Conservation (phyloP, 225 moss, liverwort and hornwort genomes). For the Lunularia cruciata region DNA sequence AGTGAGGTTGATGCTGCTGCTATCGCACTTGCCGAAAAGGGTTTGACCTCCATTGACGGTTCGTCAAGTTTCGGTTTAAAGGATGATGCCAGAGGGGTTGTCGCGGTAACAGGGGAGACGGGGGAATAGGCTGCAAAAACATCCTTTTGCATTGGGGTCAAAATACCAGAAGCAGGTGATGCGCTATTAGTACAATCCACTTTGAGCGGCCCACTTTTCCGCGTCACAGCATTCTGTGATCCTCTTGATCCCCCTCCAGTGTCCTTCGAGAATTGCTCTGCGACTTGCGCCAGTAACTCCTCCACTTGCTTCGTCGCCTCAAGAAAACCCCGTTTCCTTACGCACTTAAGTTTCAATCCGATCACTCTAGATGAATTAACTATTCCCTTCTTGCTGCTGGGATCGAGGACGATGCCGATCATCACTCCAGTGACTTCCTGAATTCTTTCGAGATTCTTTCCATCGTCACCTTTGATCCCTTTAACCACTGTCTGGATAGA, state of each 20-base stretch:
- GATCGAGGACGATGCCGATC: slow-evolving; percentile 50
- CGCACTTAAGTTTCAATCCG: slow-evolving; percentile 45
- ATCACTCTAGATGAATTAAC: slow-evolving; percentile 42
- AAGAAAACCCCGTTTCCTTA: slow-evolving; percentile 39
- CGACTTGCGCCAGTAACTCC: slow-evolving; percentile 38
- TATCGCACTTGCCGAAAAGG: slow-evolving; percentile 14
- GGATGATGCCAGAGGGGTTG: slow-evolving; percentile 29
- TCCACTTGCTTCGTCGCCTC: slow-evolving; percentile 42
- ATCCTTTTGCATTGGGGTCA: slow-evolving; percentile 49
- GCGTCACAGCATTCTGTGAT: slow-evolving; percentile 28
- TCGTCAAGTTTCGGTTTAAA: slow-evolving; percentile 35
- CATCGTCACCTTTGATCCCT: slow-evolving; percentile 47
- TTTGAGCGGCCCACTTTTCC: slow-evolving; percentile 45
- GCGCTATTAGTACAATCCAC: slow-evolving; percentile 31
- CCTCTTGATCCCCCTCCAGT: slow-evolving; percentile 5
- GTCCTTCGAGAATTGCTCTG: slow-evolving; percentile 34
- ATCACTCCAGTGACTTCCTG: slow-evolving; percentile 49
- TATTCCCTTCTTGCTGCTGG: slow-evolving; percentile 33
- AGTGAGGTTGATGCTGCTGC: background rate
- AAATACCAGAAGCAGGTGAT: slow-evolving; percentile 41
- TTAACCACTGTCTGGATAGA: slow-evolving; percentile 42
- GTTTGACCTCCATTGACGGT: slow-evolving; percentile 18
- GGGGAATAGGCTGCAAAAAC: slow-evolving; percentile 43
- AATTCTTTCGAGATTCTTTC: slow-evolving; percentile 45
- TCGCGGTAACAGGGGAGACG: slow-evolving; percentile 32